Conservation (phyloP, 495 filamentous ascomycete genomes). For the Neurospora sp. region DNA sequence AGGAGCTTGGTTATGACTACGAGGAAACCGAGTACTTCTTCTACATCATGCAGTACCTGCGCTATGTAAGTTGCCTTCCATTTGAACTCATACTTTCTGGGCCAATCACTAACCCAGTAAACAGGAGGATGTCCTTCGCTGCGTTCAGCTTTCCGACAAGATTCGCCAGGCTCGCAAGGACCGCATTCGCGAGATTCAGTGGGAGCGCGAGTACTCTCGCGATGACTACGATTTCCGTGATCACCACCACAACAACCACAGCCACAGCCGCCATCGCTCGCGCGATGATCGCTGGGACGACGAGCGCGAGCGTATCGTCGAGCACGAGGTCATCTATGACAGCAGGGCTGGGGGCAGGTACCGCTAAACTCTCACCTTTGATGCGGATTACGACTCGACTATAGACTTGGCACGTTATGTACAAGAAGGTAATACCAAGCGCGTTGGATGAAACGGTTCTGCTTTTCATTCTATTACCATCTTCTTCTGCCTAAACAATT, state of each 20-base stretch:
- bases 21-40: slow-evolving; percentile 86
- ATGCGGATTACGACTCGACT: not conserved
- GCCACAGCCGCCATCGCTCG: slow-evolving; percentile 20
- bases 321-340: slow-evolving; percentile 49
- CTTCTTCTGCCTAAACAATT: not conserved
- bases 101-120: slow-evolving; percentile 5
- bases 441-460: not conserved
- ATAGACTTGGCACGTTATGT: not conserved
- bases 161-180: slow-evolving; percentile 69
- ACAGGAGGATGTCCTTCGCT: slow-evolving; percentile 78
- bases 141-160: slow-evolving; percentile 71
- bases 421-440: not conserved
- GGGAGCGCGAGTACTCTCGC: slow-evolving; percentile 51
- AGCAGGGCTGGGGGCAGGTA: slow-evolving; percentile 25
- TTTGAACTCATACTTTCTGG: not conserved
- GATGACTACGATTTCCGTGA: slow-evolving; percentile 57
- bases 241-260: slow-evolving; percentile 19
- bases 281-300: slow-evolving; percentile 36
- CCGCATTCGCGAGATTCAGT: slow-evolving; percentile 72
- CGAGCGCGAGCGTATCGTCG: slow-evolving; percentile 47
- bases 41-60: slow-evolving; percentile 86
- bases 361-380: slow-evolving; percentile 5
- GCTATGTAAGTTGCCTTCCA: slow-evolving; percentile 54
- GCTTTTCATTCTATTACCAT: not conserved
- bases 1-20: slow-evolving; percentile 74